These are phyloP conservation scores for Cryptococcus floricola DNA, from an alignment of 1,284 basidiomycete species.

Conservation along the genomic window DNA sequence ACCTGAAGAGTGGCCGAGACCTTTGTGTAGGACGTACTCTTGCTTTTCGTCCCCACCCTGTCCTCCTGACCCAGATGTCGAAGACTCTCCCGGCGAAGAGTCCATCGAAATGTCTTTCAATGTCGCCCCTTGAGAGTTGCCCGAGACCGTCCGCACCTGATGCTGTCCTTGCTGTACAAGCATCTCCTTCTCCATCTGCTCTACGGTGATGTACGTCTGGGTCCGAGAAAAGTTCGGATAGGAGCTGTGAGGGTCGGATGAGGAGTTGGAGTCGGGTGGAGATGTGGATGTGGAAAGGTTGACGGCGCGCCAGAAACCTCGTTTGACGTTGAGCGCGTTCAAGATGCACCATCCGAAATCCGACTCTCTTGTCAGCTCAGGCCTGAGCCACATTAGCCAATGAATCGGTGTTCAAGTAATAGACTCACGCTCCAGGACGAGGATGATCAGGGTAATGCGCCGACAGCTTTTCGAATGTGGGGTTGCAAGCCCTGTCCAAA, in stretches of 20 bases:
- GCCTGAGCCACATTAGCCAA: constrained; percentile 9
- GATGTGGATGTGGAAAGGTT: background rate
- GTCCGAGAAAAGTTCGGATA: background rate
- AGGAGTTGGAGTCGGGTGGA: background rate
- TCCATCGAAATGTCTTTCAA: background rate
- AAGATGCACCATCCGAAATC: constrained; percentile 37
- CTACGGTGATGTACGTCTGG: background rate
- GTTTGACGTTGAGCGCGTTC: constrained; percentile 44
- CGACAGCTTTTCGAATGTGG: constrained; percentile 38
- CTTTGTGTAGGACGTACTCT: background rate
- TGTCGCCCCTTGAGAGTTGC: background rate
- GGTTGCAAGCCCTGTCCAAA: constrained; percentile 39
- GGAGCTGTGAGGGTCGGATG: background rate
- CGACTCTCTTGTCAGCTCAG: constrained; percentile 26
- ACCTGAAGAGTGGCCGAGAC: no score
- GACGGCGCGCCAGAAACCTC: constrained; percentile 37
- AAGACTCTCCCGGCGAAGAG: background rate
- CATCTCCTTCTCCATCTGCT: background rate
- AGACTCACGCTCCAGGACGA: constrained; percentile 32
- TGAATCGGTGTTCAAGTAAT: background rate
- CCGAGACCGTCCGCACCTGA: background rate
- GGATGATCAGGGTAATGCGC: constrained; percentile 46
- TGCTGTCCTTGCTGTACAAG: background rate
- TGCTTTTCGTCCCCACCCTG: background rate
- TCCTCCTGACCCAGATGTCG: background rate